These are phyloP conservation scores for Dothideomycetes sp. DNA, from an alignment of 2,329 filamentous ascomycete genomes.

Conservation along the genomic window DNA sequence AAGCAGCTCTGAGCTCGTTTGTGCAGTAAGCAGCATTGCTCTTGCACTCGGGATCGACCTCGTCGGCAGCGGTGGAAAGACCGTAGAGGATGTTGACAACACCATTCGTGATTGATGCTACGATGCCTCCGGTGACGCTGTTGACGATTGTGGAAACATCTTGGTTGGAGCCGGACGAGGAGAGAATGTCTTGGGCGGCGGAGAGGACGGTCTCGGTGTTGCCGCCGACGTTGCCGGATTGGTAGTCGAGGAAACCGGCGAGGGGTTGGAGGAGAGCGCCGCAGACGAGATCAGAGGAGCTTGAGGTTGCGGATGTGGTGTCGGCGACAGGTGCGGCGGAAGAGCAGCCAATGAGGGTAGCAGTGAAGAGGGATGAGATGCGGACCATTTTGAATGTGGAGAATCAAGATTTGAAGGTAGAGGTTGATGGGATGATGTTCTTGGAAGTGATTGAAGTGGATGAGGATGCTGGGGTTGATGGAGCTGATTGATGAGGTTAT, in stretches of 20 bases:
- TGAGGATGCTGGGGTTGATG: no score
- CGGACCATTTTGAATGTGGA: constrained; percentile 1
- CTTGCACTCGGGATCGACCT: constrained; percentile 2
- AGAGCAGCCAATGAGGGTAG: background rate
- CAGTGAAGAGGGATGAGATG: constrained; percentile 1
- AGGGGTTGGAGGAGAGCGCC: constrained; percentile 6
- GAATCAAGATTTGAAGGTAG: no score
- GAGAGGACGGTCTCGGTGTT: background rate
- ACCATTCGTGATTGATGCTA: constrained; percentile 1
- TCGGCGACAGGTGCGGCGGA: background rate
- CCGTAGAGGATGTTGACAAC: constrained; percentile 3
- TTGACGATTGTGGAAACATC: background rate
- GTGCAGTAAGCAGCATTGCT: constrained; percentile 7
- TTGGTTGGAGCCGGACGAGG: background rate
- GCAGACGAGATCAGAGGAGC: background rate
- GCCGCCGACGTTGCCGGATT: constrained; percentile 2
- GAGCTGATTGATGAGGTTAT: no score
- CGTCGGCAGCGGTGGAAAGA: constrained; percentile 1
- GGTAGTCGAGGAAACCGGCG: constrained; percentile 10
- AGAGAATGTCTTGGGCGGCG: background rate
- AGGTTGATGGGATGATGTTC: no score
- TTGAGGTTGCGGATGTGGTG: background rate
- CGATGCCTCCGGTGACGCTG: constrained; percentile 6
- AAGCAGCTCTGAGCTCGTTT: constrained; percentile 2
- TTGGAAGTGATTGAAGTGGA: no score